A percentile compares a stretch with the other conserved stretches of the same genome.
These are phyloP conservation scores for Mikania micrantha DNA, from an alignment of 129 eudicot species.

Conservation along the genomic window DNA sequence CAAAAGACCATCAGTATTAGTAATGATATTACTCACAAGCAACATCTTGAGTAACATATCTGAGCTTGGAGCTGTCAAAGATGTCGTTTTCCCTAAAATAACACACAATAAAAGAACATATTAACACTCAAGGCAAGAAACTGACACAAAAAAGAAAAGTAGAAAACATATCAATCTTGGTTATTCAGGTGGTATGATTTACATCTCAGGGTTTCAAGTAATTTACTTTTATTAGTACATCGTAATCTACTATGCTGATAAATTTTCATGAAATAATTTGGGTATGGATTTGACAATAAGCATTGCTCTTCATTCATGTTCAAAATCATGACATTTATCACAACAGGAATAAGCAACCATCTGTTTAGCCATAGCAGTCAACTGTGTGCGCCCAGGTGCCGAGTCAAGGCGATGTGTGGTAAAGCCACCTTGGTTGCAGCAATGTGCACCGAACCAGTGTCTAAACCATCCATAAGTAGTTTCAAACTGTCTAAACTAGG, in stretches of 20 bases:
- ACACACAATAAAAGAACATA: neutral
- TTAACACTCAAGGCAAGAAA: conserved; percentile 4
- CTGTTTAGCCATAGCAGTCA: too few relatives aligned
- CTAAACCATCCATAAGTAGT: too few relatives aligned
- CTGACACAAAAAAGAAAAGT: neutral
- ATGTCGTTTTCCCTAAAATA: conserved; percentile 44
- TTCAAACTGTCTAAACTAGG: too few relatives aligned
- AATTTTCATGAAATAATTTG: neutral
- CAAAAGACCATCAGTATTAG: neutral
- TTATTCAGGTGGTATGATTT: neutral
- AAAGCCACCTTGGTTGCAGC: too few relatives aligned
- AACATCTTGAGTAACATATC: conserved; percentile 44
- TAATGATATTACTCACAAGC: conserved; percentile 54
- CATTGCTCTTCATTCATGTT: neutral
- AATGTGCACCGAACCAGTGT: too few relatives aligned
- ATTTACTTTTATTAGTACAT: neutral
- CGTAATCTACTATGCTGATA: neutral
- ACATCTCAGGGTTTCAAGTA: neutral
- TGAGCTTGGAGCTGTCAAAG: conserved; percentile 32
- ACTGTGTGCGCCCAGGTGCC: too few relatives aligned
- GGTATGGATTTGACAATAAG: neutral
- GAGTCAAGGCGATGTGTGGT: too few relatives aligned
- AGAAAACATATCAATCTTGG: neutral
- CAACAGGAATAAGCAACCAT: neutral
- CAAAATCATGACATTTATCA: neutral